phyloP scores from a whole-genome alignment of 257 asterid species.

The Solanum infundibuliforme region DNA sequence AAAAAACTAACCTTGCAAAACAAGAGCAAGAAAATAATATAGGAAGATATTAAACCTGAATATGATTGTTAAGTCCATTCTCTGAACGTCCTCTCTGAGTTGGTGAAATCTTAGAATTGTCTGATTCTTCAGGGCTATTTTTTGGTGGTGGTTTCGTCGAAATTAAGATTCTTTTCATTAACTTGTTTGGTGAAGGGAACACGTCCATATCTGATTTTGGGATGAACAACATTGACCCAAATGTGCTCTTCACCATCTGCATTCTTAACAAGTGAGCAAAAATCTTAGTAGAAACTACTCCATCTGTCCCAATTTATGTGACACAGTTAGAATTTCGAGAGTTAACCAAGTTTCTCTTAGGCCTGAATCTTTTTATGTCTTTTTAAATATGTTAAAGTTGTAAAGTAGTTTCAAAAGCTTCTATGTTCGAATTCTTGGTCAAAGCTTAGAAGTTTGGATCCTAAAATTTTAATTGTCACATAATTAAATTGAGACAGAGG shows the following conservation, averaged over 20 bases:
- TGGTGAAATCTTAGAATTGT: background rate
- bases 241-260: constrained; percentile 14
- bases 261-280: background rate
- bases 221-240: constrained; percentile 4
- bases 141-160: constrained; percentile 14
- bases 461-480: background rate
- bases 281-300: background rate
- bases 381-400: background rate
- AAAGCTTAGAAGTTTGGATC: background rate
- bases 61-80: background rate
- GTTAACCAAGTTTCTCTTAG: background rate
- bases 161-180: constrained; percentile 4
- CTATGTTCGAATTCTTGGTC: background rate
- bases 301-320: background rate
- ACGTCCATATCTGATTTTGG: constrained; percentile 2
- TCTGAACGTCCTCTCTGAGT: background rate
- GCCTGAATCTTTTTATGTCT: background rate
- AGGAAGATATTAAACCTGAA: background rate
- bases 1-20: background rate
- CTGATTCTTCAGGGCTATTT: background rate
- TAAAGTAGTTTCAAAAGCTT: background rate
- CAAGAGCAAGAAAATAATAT: background rate
- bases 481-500: background rate
- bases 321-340: too few relatives aligned
- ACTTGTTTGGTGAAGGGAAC: constrained; percentile 13